Percentiles rank a stretch among this genome's conserved stretches.
Conservation (phyloP, 257 asterid genomes). For the Agastache rugosa region DNA sequence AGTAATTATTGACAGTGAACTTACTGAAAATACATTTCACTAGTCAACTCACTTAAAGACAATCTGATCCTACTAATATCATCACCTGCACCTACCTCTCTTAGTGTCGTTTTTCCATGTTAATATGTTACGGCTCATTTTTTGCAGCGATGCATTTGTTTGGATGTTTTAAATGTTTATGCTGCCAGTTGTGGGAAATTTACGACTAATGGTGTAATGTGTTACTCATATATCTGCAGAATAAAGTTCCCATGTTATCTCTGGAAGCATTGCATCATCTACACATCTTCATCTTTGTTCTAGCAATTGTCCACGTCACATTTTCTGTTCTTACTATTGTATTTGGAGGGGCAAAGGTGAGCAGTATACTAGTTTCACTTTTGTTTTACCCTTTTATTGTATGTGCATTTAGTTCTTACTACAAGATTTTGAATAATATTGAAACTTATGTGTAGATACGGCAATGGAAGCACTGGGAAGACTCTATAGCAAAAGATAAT, state of each 20-base stretch:
- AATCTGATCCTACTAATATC: not conserved
- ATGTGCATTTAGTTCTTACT: not conserved
- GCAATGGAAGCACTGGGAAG: slow-evolving; percentile 97
- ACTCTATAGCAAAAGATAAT: slow-evolving; percentile 68
- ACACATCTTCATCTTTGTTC: slow-evolving; percentile 83
- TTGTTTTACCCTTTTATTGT: not conserved
- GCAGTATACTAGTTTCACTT: slow-evolving; percentile 20
- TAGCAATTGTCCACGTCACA: slow-evolving; percentile 84
- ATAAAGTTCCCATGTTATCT: slow-evolving; percentile 72
- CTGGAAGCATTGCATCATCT: slow-evolving; percentile 82
- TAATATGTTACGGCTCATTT: not conserved
- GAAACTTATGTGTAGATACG: slow-evolving; percentile 61
- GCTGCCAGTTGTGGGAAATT: slow-evolving; percentile 19
- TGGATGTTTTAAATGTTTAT: not conserved
- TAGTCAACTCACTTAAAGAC: not conserved
- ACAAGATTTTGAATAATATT: slow-evolving; percentile 6
- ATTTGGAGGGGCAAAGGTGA: slow-evolving; percentile 77
- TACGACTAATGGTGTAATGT: slow-evolving; percentile 15
- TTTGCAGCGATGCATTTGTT: not conserved
- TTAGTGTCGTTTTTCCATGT: slow-evolving; percentile 14
- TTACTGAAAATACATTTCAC: not conserved
- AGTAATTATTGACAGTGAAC: not conserved
- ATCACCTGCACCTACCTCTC: not conserved
- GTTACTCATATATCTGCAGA: slow-evolving; percentile 42
- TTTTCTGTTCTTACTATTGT: slow-evolving; percentile 77